Evolutionary conservation across 768 basidiomycete species (phyloP), one percentile per base, ranked within the genome.

Genomic region (Boletus rubropictus): DNA sequence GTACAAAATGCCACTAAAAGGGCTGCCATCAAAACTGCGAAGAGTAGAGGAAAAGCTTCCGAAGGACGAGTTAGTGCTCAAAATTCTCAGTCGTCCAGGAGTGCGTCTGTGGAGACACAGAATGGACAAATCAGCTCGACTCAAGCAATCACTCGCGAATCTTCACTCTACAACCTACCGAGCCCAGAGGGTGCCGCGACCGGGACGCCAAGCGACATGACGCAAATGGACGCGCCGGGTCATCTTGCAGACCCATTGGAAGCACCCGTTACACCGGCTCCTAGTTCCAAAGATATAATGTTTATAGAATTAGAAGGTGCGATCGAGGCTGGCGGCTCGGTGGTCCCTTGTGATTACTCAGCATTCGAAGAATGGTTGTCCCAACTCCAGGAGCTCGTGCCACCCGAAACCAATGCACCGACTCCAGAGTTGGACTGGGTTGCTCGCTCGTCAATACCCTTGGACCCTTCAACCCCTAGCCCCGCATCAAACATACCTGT

Each of bases 1-100:
- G 75, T 87, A 47, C 81, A 81, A 56, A 66, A 62, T 41, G 85
- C 85, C 5, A 72, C 77, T 14, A 70, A 70, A 46, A 84, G 79
- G 58, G 85, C 83, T 28, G 78, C 82, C 2, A 67, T 78, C 32
- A 78, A 75, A 58, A 77, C 54, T 32, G 51, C 49, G 33, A 62
- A 43, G 50, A 53, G 17, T 12, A 21, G 28, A 25, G 32, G 39
- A 18, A 54, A 32, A 34, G 2, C 14, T 5, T 37, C 37, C 18
- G 35, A 45, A 34, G 28, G 42, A 54, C 62, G 21, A 62, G 68
- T 46, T 69, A 70, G 54, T 58, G 63, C 37, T 61, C 70, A 22
- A 62, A 61, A 28, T 65, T 66, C 12, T 47, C 62, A 42, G 60
- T 60, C 32, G 63, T 73, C 55, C 64, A 69, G 51, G 41, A 52